These are phyloP conservation scores for Capsella rubella DNA, from an alignment of 441 rosid species.

Conservation along the genomic window DNA sequence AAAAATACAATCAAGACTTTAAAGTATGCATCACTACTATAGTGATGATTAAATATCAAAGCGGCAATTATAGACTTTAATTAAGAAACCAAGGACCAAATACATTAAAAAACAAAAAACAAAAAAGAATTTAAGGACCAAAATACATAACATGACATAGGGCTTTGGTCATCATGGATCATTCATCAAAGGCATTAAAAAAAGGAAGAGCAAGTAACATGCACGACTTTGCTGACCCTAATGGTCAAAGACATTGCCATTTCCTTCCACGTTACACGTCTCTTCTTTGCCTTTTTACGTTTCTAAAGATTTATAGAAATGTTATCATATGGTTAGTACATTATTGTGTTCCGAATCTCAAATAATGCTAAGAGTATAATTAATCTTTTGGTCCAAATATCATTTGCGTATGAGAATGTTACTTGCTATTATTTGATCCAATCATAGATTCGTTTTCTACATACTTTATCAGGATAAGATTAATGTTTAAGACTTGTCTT, in stretches of 20 bases:
- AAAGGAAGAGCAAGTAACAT: conserved; percentile 4
- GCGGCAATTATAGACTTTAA: too few relatives aligned
- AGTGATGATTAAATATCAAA: too few relatives aligned
- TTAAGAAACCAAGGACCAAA: too few relatives aligned
- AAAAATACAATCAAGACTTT: too few relatives aligned
- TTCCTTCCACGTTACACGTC: conserved; percentile 28
- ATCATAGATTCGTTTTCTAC: too few relatives aligned
- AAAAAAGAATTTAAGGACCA: not conserved
- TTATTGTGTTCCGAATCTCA: not conserved
- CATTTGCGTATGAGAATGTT: not conserved
- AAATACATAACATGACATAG: conserved; percentile 15
- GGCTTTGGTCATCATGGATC: conserved; percentile 15
- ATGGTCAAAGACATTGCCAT: conserved; percentile 17
- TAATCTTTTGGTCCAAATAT: not conserved
- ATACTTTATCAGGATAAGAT: too few relatives aligned
- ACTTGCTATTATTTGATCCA: too few relatives aligned
- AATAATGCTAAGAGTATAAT: not conserved
- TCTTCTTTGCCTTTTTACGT: conserved; percentile 17
- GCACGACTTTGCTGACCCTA: conserved; percentile 23
- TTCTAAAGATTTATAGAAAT: not conserved
- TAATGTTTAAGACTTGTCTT: not conserved
- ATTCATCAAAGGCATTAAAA: not conserved
- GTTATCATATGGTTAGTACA: conserved; percentile 10
- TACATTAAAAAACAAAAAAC: too few relatives aligned
- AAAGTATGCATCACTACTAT: too few relatives aligned